phyloP scores from a whole-genome alignment of 75 land plant species.

The Cunninghamia lanceolata region DNA sequence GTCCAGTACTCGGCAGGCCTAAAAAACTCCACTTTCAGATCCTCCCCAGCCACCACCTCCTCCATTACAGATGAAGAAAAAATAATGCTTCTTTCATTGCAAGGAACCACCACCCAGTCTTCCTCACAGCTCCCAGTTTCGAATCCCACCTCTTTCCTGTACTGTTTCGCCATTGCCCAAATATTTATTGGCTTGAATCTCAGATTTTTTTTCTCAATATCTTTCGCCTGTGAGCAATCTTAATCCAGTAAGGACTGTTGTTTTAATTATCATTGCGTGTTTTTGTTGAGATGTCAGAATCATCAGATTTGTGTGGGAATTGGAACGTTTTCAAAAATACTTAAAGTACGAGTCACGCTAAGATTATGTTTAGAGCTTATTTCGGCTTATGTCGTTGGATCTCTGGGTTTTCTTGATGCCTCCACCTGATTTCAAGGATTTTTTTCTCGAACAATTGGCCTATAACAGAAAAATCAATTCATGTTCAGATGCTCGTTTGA shows the following conservation, averaged over 20 bases:
- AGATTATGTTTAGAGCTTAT: too few species aligned
- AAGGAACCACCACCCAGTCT: conserved; percentile 8
- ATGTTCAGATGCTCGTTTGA: too few species aligned
- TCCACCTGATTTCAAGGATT: too few species aligned
- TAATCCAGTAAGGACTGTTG: neutral
- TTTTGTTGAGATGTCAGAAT: neutral
- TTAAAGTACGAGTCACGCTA: too few species aligned
- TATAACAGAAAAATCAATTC: too few species aligned
- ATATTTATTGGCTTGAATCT: neutral
- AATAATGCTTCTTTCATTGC: neutral
- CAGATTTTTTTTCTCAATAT: neutral
- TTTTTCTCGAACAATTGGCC: too few species aligned
- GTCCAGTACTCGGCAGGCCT: conserved; percentile 83
- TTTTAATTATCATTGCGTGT: neutral
- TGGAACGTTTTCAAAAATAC: neutral
- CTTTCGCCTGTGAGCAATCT: neutral
- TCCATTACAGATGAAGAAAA: neutral
- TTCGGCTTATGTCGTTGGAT: too few species aligned
- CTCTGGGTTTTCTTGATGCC: too few species aligned
- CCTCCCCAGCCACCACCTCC: conserved; percentile 5
- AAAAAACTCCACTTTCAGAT: conserved; percentile 47
- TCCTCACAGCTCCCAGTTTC: neutral
- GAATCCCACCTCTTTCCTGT: conserved; percentile 4
- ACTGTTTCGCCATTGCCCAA: neutral
- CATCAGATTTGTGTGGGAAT: neutral